phyloP scores from a whole-genome alignment of 2,329 filamentous ascomycete genomes.

The Diplodia mutila region DNA sequence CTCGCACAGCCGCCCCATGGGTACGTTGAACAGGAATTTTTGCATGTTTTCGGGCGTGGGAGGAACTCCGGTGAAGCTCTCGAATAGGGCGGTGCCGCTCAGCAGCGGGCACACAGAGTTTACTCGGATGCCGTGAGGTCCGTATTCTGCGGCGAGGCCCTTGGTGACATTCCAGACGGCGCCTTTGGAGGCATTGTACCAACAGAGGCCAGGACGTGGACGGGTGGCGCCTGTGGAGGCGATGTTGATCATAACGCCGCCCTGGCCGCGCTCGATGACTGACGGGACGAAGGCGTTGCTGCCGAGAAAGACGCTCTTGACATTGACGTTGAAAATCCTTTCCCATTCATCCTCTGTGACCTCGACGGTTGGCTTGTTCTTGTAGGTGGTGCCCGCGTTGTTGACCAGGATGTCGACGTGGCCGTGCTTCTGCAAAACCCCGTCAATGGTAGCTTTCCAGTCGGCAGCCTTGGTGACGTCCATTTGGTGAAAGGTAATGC shows the following conservation, averaged over 20 bases:
- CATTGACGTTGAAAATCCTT: constrained; percentile 68
- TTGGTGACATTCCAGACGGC: constrained; percentile 67
- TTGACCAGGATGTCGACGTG: constrained; percentile 64
- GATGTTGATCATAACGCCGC: constrained; percentile 67
- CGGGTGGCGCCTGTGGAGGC: constrained; percentile 66
- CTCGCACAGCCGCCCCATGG: constrained; percentile 62
- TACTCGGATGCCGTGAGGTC: constrained; percentile 71
- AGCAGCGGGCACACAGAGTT: constrained; percentile 73
- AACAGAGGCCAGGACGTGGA: constrained; percentile 66
- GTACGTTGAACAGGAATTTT: constrained; percentile 60
- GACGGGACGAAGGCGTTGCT: constrained; percentile 64
- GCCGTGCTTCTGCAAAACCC: constrained; percentile 57
- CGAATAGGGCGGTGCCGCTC: constrained; percentile 66
- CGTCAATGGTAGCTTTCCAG: constrained; percentile 58
- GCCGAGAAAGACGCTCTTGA: constrained; percentile 67
- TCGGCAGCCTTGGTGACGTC: constrained; percentile 59
- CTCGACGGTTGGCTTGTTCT: constrained; percentile 59
- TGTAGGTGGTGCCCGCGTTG: constrained; percentile 63
- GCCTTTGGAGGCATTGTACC: constrained; percentile 72
- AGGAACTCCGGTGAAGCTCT: constrained; percentile 61
- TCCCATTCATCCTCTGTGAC: constrained; percentile 71
- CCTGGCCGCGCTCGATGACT: constrained; percentile 59
- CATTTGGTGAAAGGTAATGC: constrained; percentile 45
- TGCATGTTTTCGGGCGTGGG: constrained; percentile 60
- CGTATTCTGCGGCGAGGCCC: constrained; percentile 74